Percentiles rank a stretch among this genome's conserved stretches.
Conservation (phyloP, 495 filamentous ascomycete species). For the Talaromyces borbonicus region DNA sequence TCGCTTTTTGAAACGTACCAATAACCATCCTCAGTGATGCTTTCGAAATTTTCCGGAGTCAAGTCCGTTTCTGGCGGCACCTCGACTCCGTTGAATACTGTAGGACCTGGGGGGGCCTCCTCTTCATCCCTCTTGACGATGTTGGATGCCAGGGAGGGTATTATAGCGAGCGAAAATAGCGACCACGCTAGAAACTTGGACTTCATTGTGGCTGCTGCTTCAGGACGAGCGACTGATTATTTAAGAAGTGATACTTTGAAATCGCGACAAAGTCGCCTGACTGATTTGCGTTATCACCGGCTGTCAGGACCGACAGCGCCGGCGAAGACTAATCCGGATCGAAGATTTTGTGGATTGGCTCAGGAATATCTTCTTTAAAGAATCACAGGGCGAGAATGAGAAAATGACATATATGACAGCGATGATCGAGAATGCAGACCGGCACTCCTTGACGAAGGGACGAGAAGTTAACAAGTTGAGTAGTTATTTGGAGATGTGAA, state of each 20-base stretch:
- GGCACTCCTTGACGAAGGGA: too few relatives aligned
- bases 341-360: too few relatives aligned
- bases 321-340: too few relatives aligned
- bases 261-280: too few relatives aligned
- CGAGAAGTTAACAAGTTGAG: not conserved
- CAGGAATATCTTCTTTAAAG: too few relatives aligned
- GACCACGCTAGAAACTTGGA: constrained; percentile 31
- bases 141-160: constrained; percentile 24
- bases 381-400: too few relatives aligned
- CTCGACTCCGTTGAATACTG: constrained; percentile 69
- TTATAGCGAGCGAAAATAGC: constrained; percentile 31
- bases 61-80: constrained; percentile 68
- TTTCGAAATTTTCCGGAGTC: constrained; percentile 43
- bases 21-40: constrained; percentile 51
- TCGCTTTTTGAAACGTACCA: constrained; percentile 33
- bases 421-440: too few relatives aligned
- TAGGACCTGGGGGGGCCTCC: constrained; percentile 22
- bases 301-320: constrained; percentile 2
- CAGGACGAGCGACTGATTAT: constrained; percentile 8
- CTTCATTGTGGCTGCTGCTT: constrained; percentile 24
- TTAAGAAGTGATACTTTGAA: too few relatives aligned
- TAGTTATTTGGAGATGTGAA: not conserved
- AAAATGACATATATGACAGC: too few relatives aligned
- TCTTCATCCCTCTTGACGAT: constrained; percentile 3
- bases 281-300: not conserved